phyloP scores from a whole-genome alignment of 148 eudicot genomes.

The Pharnaceum exiguum region DNA sequence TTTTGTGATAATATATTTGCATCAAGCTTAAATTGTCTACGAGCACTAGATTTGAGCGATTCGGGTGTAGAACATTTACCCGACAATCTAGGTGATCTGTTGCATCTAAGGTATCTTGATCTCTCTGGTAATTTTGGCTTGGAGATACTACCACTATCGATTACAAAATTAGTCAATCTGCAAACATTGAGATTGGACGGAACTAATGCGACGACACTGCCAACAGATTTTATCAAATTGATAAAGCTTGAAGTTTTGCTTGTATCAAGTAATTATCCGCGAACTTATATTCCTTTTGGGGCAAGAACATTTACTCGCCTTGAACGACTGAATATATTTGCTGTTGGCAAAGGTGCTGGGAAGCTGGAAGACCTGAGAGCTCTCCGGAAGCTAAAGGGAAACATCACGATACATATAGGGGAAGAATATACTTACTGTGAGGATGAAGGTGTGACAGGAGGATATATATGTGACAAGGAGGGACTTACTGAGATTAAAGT shows the following conservation, averaged over 20 bases:
- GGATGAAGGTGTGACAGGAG: background rate
- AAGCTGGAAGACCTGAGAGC: conserved; percentile 16
- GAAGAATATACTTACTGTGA: background rate
- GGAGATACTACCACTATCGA: conserved; percentile 11
- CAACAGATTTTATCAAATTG: conserved; percentile 13
- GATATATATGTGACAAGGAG: conserved; percentile 10
- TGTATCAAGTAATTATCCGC: conserved; percentile 5
- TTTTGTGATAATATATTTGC: background rate
- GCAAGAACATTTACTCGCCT: conserved; percentile 11
- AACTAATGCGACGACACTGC: conserved; percentile 1
- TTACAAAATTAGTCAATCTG: conserved; percentile 13
- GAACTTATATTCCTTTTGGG: conserved; percentile 4
- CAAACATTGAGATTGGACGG: conserved; percentile 10
- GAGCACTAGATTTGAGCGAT: conserved; percentile 10
- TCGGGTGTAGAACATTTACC: conserved; percentile 2
- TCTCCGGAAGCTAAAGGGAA: conserved; percentile 5
- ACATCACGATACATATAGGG: background rate
- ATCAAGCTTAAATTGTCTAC: conserved; percentile 4
- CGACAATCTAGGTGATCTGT: conserved; percentile 4
- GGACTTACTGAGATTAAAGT: background rate
- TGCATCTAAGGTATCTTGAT: conserved; percentile 19
- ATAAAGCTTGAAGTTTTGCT: conserved; percentile 10
- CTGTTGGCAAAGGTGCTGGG: conserved; percentile 2
- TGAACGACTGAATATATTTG: conserved; percentile 2
- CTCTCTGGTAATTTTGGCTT: conserved; percentile 11